A percentile compares a stretch with the other conserved stretches of the same genome.
Conservation (phyloP, 352 stramenopile genomes). For the Thraustochytrium striatum region DNA sequence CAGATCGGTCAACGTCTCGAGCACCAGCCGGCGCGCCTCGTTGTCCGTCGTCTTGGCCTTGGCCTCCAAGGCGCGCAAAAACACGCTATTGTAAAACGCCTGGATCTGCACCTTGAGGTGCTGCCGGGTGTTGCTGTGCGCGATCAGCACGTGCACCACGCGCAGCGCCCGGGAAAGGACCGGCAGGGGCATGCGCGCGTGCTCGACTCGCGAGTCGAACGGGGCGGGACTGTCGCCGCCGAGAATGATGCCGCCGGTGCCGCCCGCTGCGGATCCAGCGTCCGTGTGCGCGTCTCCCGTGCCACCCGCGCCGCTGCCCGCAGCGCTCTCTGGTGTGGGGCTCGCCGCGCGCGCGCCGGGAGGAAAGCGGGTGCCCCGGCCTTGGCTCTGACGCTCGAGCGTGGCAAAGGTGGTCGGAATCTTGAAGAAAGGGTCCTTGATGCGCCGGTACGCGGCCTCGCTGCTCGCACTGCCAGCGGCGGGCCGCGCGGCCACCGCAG, state of each 20-base stretch:
- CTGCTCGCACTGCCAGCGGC: no score
- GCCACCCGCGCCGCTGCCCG: no score
- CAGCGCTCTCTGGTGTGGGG: no score
- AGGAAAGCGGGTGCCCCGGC: no score
- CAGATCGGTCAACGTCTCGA: slow-evolving; percentile 47
- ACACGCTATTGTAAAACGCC: slow-evolving; percentile 30
- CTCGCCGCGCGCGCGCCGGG: no score
- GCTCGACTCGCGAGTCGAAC: background rate
- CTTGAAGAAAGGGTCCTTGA: no score
- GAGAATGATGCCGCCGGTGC: no score
- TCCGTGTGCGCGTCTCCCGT: no score
- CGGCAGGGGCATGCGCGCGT: slow-evolving; percentile 1
- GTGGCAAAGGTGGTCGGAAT: slow-evolving; percentile 10
- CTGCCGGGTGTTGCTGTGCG: slow-evolving; percentile 27
- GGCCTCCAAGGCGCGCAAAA: slow-evolving; percentile 26
- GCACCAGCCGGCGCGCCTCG: slow-evolving; percentile 33
- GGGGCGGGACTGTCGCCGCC: no score
- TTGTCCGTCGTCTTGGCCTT: slow-evolving; percentile 23
- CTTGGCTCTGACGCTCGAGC: background rate
- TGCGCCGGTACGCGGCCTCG: no score
- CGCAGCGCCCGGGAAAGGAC: slow-evolving; percentile 23
- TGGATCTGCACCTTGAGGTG: slow-evolving; percentile 39
- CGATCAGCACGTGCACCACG: slow-evolving; percentile 29
- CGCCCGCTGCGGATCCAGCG: no score
- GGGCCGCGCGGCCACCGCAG: no score